Base-by-base conservation (phyloP, 148 eudicot genomes). In the Agrostemma githago region DNA sequence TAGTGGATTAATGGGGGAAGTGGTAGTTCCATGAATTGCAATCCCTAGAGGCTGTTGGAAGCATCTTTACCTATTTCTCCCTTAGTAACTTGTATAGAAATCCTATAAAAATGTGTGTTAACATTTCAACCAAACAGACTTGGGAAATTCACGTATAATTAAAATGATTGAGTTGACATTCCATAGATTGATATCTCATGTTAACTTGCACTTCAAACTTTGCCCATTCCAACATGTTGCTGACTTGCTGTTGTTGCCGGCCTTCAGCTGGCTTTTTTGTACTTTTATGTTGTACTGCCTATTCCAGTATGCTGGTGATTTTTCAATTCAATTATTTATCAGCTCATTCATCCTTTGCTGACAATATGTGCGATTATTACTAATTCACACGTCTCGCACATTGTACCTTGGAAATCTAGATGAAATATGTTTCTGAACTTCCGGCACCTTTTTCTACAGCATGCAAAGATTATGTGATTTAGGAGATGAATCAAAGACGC, bases 401-500 rank as follows among this genome's bases (percentile, higher is more conserved):
- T 37, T 34, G 43, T 37, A 14, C 20, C n/a, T 8, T 12, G 44
- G 26, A 40, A n/a, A 14, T 16, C 6, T 3, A 16, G 7, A 66
- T n/a, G 5, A 26, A 58, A 10, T 9, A n/a, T 34, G 12, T 68
- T 48, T 41, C 40, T 77, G 69, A 63, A 54, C 38, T 53, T 72
- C 72, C 77, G 58, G 74, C 75, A 74, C 72, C 69, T 75, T 53
- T 82, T 68, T 57, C 78, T 79, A 77, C 83, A 95, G 99, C 79
- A 77, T 89, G 79, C 99, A 95, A 85, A 78, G 90, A 77, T 79
- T 92, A 79, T 85, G 89, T 76, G 91, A 80, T 77, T 84, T 92
- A 74, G 96, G 92, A 48, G 96, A 89, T 60, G 99, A 95, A 83
- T 82, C 99, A 61, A 92, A 86, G 83, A 71, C 86, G 61, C 90